Percentiles rank a stretch among this genome's conserved stretches.
These are phyloP conservation scores for Kwoniella botswanensis DNA, from an alignment of 768 basidiomycete genomes.

Conservation along the genomic window DNA sequence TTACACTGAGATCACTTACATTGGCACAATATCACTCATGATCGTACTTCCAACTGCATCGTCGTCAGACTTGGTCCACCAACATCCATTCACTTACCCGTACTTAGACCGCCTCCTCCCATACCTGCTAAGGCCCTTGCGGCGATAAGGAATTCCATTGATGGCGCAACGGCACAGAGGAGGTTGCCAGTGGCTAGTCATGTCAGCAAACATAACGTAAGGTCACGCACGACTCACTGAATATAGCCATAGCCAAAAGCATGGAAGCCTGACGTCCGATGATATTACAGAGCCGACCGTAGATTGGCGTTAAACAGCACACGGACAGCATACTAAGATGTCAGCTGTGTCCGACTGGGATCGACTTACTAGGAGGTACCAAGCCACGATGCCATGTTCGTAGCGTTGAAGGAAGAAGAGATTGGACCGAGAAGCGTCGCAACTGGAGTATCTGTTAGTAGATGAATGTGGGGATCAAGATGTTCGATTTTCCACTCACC, in stretches of 20 bases:
- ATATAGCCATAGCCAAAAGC: constrained; percentile 37
- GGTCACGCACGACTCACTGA: constrained; percentile 15
- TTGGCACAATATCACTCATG: constrained; percentile 83
- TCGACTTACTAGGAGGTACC: constrained; percentile 47
- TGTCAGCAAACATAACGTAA: background rate
- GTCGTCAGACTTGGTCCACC: background rate
- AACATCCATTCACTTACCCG: constrained; percentile 3
- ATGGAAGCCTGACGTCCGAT: constrained; percentile 40
- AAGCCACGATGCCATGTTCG: constrained; percentile 52
- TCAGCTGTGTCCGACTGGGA: background rate
- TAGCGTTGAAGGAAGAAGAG: constrained; percentile 42
- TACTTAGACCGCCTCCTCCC: constrained; percentile 48
- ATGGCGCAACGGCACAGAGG: constrained; percentile 44
- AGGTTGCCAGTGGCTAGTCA: constrained; percentile 35
- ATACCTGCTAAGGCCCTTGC: constrained; percentile 47
- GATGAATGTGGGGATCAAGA: background rate
- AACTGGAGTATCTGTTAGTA: constrained; percentile 13
- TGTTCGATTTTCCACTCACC: constrained; percentile 15
- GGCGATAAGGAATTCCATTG: constrained; percentile 41
- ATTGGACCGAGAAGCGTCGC: constrained; percentile 44
- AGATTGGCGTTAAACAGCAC: constrained; percentile 49
- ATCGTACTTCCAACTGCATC: constrained; percentile 62
- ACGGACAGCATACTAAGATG: constrained; percentile 35
- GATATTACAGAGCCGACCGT: constrained; percentile 46
- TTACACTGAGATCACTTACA: constrained; percentile 61